phyloP scores from a whole-genome alignment of 345 rosid species.

The Durio zibethinus region DNA sequence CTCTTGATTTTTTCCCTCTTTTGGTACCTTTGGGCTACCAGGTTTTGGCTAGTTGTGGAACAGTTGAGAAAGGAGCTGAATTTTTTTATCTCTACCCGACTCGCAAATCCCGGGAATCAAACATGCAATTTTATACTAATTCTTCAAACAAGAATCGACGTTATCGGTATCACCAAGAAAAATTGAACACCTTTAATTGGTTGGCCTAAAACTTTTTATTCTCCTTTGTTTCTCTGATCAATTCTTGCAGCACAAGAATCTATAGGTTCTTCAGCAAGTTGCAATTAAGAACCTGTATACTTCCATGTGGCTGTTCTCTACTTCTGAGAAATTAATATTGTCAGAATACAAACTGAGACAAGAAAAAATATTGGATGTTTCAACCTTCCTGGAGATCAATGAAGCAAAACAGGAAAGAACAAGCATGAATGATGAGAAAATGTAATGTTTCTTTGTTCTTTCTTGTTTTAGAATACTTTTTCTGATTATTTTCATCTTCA shows the following conservation, averaged over 20 bases:
- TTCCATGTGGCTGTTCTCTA: neutral
- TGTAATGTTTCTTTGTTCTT: neutral
- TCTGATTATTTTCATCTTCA: neutral
- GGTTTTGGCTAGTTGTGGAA: neutral
- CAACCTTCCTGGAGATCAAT: neutral
- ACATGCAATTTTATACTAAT: neutral
- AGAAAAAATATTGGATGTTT: neutral
- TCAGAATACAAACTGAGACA: neutral
- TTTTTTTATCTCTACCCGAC: neutral
- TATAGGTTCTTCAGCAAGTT: neutral
- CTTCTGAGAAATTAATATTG: neutral
- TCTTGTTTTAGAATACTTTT: neutral
- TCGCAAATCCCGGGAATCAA: neutral
- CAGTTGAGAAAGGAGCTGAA: neutral
- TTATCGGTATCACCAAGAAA: neutral
- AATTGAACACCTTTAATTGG: neutral
- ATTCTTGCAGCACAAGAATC: slow-evolving; percentile 1
- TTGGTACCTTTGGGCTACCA: neutral
- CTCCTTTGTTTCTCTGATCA: neutral
- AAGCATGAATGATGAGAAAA: too few relatives aligned
- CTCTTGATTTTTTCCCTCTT: neutral
- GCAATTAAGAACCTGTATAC: neutral
- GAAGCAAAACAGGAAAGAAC: too few relatives aligned
- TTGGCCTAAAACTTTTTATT: neutral
- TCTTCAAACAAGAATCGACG: neutral